phyloP scores from a whole-genome alignment of 768 basidiomycete genomes.

The Mycena sanguinolenta region DNA sequence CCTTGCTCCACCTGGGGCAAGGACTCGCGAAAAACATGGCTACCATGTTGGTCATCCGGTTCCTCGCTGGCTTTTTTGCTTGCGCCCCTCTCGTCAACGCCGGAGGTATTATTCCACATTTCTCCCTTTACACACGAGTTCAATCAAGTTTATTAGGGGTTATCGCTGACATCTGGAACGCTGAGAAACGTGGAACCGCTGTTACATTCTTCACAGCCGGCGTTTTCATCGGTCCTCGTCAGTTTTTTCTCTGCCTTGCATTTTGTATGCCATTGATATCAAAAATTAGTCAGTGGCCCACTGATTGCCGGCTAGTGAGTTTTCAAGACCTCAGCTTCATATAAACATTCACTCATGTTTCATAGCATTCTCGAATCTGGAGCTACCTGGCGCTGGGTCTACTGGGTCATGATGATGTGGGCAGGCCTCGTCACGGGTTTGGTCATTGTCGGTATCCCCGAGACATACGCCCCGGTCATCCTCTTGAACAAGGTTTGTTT shows the following conservation, averaged over 20 bases:
- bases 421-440: slow-evolving; percentile 63
- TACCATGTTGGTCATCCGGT: slow-evolving; percentile 70
- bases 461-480: slow-evolving; percentile 77
- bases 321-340: neutral
- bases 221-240: slow-evolving; percentile 60
- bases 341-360: neutral
- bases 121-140: neutral
- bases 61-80: slow-evolving; percentile 75
- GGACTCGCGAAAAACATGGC: slow-evolving; percentile 71
- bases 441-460: slow-evolving; percentile 64
- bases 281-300: slow-evolving; percentile 63
- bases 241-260: neutral
- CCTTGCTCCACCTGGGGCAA: slow-evolving; percentile 70
- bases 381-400: slow-evolving; percentile 74
- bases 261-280: no score
- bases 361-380: slow-evolving; percentile 56
- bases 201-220: slow-evolving; percentile 70
- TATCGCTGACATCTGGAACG: slow-evolving; percentile 73
- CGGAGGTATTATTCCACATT: slow-evolving; percentile 52
- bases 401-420: slow-evolving; percentile 79
- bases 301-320: slow-evolving; percentile 65
- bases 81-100: slow-evolving; percentile 69
- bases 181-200: slow-evolving; percentile 65
- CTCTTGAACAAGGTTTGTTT: slow-evolving; percentile 61
- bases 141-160: slow-evolving; percentile 50